Conservation (phyloP, 2,329 filamentous ascomycete species). For the Chrysoporthe austroafricana region DNA sequence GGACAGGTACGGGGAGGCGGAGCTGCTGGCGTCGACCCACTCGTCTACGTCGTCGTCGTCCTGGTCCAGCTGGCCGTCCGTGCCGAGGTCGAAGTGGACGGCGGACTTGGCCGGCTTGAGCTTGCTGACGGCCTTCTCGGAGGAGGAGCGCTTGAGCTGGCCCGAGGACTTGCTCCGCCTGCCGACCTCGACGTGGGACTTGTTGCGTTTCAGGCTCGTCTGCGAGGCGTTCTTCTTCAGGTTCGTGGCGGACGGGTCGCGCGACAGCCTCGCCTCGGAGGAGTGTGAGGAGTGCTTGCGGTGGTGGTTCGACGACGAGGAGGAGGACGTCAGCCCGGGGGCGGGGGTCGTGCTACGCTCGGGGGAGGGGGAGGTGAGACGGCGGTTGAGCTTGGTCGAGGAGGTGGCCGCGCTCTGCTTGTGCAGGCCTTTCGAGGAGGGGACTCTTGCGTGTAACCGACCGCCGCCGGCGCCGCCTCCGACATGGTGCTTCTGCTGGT, state of each 20-base stretch:
- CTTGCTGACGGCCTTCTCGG: slow-evolving; percentile 53
- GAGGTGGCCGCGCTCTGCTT: slow-evolving; percentile 44
- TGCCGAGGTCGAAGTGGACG: slow-evolving; percentile 68
- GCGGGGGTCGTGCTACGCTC: slow-evolving; percentile 37
- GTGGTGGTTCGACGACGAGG: slow-evolving; percentile 36
- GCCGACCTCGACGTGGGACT: slow-evolving; percentile 59
- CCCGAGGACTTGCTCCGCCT: slow-evolving; percentile 56
- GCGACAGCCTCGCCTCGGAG: slow-evolving; percentile 52
- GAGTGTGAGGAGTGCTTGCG: slow-evolving; percentile 50
- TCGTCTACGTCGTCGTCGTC: slow-evolving; percentile 58
- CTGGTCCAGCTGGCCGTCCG: slow-evolving; percentile 48
- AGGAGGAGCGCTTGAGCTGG: slow-evolving; percentile 57
- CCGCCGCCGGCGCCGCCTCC: slow-evolving; percentile 37
- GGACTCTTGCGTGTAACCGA: slow-evolving; percentile 55
- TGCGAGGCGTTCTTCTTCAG: slow-evolving; percentile 59
- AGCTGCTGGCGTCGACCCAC: slow-evolving; percentile 70
- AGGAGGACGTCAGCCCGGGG: slow-evolving; percentile 33
- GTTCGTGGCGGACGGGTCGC: slow-evolving; percentile 47
- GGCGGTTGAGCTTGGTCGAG: slow-evolving; percentile 47
- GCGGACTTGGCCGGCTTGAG: slow-evolving; percentile 50
- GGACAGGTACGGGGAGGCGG: slow-evolving; percentile 63
- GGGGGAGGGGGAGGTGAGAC: slow-evolving; percentile 48
- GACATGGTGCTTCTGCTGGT: slow-evolving; percentile 46
- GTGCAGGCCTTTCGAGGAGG: slow-evolving; percentile 56
- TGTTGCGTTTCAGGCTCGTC: slow-evolving; percentile 62